Evolutionary conservation across 306 rosid genomes (phyloP), one percentile per base, ranked within the genome.

Genomic region (Acacia melanoxylon): DNA sequence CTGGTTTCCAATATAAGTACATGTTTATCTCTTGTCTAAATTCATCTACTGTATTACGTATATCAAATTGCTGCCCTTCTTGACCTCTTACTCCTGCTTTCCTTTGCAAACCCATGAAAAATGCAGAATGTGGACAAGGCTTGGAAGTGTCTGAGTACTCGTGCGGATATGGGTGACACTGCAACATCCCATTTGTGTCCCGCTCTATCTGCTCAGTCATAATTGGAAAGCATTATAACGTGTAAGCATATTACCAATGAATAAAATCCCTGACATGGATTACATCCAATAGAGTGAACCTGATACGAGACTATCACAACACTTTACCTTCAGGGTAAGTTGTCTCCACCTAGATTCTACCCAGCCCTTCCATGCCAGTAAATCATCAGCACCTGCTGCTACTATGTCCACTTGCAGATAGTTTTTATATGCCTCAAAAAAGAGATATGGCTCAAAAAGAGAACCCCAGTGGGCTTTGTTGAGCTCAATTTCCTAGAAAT

Each of bases 281-380:
- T 42, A 69, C 4, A 69, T 69, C 49, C 33, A 68, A 7, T 35
- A 35, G 52, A 69, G 52, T 33, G 42, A 40, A 25, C 35, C 31
- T 42, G 22, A 20, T 37, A 68, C 31, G 10, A 68, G 51, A 68
- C 9, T 37, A 68, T 10, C 27, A 68, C 51, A 68, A 48, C 27
- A 68, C 9, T 41, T 69, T 22, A 69, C 74, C 74, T 69, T 82
- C 73, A 82, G 61, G 66, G 95, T 91, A 78, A 91, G 91, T 79
- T 91, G 93, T 80, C 95, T 82, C 80, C 90, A 86, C 68, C 93
- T 86, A 46, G 95, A 91, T 83, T 91, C 95, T 19, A 89, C 93
- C 95, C 95, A 91, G 51, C 95, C 95, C 80, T 85, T 89, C 95
- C 95, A 91, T 4, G 90, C 89, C n/a, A 88, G 91, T 74, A 91